These are phyloP conservation scores for Phaeomoniella chlamydospora DNA, from an alignment of 2,329 filamentous ascomycete genomes.

Conservation along the genomic window DNA sequence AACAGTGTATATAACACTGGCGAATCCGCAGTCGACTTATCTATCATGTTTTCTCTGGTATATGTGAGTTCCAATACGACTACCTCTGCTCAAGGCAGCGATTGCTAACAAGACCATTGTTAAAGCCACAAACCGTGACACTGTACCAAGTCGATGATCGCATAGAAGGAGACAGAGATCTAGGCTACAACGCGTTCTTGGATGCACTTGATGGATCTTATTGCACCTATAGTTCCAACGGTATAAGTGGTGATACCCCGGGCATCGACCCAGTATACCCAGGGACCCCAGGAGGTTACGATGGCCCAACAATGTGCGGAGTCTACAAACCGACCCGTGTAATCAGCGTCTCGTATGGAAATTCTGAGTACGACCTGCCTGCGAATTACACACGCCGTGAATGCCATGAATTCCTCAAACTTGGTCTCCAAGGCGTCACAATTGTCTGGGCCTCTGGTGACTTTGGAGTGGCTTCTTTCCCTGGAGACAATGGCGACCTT, in stretches of 20 bases:
- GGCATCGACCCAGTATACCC: constrained; percentile 2
- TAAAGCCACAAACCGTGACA: constrained; percentile 9
- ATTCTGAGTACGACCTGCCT: constrained; percentile 26
- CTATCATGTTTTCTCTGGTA: constrained; percentile 9
- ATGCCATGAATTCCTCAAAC: constrained; percentile 43
- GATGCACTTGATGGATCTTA: constrained; percentile 8
- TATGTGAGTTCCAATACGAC: no score
- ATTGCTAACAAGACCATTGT: no score
- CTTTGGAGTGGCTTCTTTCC: constrained; percentile 6
- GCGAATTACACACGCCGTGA: constrained; percentile 12
- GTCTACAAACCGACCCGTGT: constrained; percentile 34
- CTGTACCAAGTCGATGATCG: constrained; percentile 10
- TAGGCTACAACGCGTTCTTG: constrained; percentile 8
- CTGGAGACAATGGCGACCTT: neutral
- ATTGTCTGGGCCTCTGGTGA: constrained; percentile 39
- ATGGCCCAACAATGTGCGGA: neutral
- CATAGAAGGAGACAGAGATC: constrained; percentile 6
- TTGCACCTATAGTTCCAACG: constrained; percentile 9
- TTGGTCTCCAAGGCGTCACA: constrained; percentile 36
- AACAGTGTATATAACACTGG: constrained; percentile 11
- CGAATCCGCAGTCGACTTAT: constrained; percentile 11
- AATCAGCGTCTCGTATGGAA: constrained; percentile 39
- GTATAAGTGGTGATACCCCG: constrained; percentile 1
- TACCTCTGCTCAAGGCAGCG: constrained; percentile 12
- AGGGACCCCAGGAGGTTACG: neutral